These are phyloP conservation scores for Leccinellum luteum DNA, from an alignment of 768 basidiomycete genomes.

Conservation along the genomic window DNA sequence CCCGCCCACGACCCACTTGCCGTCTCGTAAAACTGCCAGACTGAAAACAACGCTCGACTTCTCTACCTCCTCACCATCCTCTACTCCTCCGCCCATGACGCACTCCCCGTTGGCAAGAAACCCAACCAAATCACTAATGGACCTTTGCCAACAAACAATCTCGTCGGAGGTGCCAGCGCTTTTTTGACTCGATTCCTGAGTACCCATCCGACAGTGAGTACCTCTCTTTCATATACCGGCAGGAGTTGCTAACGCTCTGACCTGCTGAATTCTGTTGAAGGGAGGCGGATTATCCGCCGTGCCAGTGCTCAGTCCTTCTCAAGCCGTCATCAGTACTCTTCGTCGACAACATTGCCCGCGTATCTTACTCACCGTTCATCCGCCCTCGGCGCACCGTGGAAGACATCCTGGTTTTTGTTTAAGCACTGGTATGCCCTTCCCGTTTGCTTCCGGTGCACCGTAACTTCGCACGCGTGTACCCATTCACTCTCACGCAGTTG, in stretches of 20 bases:
- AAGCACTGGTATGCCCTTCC: background rate
- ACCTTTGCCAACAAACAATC: background rate
- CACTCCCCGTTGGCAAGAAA: background rate
- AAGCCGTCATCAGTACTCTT: background rate
- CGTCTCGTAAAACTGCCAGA: background rate
- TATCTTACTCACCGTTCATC: background rate
- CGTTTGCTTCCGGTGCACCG: background rate
- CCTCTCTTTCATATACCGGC: background rate
- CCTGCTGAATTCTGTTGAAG: background rate
- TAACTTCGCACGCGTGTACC: background rate
- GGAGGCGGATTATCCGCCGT: background rate
- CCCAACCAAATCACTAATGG: background rate
- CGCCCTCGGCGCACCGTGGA: background rate
- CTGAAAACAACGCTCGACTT: no score
- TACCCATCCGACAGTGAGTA: background rate
- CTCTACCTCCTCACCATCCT: no score
- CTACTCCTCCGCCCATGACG: background rate
- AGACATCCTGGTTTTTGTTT: background rate
- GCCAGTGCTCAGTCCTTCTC: background rate
- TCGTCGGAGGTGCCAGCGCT: background rate
- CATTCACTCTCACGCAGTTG: background rate
- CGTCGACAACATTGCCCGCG: background rate
- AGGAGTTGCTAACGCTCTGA: background rate
- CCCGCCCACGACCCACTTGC: background rate
- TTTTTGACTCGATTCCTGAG: background rate